These are phyloP conservation scores for Candida sojae DNA, from an alignment of 1,139 yeast genomes.

Conservation along the genomic window DNA sequence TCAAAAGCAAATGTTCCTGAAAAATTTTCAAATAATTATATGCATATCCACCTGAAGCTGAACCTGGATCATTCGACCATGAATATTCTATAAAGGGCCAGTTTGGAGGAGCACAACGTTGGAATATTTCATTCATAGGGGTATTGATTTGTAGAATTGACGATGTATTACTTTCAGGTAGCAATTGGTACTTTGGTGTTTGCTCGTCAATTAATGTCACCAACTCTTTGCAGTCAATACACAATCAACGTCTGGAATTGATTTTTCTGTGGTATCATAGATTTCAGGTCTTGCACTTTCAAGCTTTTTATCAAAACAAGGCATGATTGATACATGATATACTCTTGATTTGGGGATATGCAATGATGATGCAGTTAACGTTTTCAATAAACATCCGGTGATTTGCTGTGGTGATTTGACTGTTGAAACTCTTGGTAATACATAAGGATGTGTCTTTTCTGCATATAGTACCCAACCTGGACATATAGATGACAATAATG, in stretches of 20 bases:
- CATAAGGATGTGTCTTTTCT: slow-evolving; percentile 90
- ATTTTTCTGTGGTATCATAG: slow-evolving; percentile 17
- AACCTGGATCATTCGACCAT: slow-evolving; percentile 78
- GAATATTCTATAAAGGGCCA: slow-evolving; percentile 62
- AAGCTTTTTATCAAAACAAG: slow-evolving; percentile 93
- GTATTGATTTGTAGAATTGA: slow-evolving; percentile 1
- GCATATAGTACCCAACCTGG: slow-evolving; percentile 98
- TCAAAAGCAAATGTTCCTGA: slow-evolving; percentile 28
- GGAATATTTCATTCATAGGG: slow-evolving; percentile 27
- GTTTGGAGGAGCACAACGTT: slow-evolving; percentile 44
- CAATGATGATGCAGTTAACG: slow-evolving; percentile 46
- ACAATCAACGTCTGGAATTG: slow-evolving; percentile 73
- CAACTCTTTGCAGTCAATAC: slow-evolving; percentile 89
- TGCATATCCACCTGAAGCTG: slow-evolving; percentile 91
- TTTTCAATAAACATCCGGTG: slow-evolving; percentile 76
- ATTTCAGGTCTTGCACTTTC: slow-evolving; percentile 89
- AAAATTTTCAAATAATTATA: slow-evolving; percentile 52
- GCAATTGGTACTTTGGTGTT: slow-evolving; percentile 23
- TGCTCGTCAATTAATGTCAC: slow-evolving; percentile 66
- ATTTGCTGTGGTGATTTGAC: slow-evolving; percentile 93
- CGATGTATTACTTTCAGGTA: slow-evolving; percentile 14
- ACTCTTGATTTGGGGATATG: slow-evolving; percentile 38
- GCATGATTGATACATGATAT: slow-evolving; percentile 89
- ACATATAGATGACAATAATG: slow-evolving; percentile 67
- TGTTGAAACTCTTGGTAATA: slow-evolving; percentile 60